These are phyloP conservation scores for Heritiera littoralis DNA, from an alignment of 345 rosid genomes.

Conservation along the genomic window DNA sequence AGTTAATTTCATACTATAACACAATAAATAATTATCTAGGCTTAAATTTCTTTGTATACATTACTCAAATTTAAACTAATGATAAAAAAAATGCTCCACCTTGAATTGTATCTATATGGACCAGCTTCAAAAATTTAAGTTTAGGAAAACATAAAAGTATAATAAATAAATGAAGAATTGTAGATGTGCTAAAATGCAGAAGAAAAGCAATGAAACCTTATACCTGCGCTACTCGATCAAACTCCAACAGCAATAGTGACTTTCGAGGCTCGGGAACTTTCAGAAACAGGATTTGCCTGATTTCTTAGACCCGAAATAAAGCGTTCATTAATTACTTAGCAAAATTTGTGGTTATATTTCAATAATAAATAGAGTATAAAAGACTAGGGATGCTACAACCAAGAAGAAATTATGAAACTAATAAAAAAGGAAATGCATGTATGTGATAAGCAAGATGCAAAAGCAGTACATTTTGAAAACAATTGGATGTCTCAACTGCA, in stretches of 20 bases:
- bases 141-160: neutral
- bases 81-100: neutral
- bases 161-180: neutral
- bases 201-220: neutral
- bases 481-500: neutral
- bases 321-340: slow-evolving; percentile 12
- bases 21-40: neutral
- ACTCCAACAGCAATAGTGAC: slow-evolving; percentile 68
- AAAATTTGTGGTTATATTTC: slow-evolving; percentile 3
- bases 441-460: neutral
- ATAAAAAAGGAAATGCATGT: neutral
- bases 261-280: slow-evolving; percentile 93
- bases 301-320: slow-evolving; percentile 58
- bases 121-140: neutral
- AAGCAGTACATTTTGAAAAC: neutral
- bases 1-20: neutral
- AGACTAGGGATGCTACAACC: neutral
- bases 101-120: neutral
- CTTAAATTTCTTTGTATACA: neutral
- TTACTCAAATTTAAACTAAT: neutral
- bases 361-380: slow-evolving; percentile 10
- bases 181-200: neutral
- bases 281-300: slow-evolving; percentile 72
- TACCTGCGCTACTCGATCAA: slow-evolving; percentile 97
- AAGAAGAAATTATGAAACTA: neutral